Evolutionary conservation across 352 stramenopile species (phyloP).

Genomic region (Globisporangium alternatum): DNA sequence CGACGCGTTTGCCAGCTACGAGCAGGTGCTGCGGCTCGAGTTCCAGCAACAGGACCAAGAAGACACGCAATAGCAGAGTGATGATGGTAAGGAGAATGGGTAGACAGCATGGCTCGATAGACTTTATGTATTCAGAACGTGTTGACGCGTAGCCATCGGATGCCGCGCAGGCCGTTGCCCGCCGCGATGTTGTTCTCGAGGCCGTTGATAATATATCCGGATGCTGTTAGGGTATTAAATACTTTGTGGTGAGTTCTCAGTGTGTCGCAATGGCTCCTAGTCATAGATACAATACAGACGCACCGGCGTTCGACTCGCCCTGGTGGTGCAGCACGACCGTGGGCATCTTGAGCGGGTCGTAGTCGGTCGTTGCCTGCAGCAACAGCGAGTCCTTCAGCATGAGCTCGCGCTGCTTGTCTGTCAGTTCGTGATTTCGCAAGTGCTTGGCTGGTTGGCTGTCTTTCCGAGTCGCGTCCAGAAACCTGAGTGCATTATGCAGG

Average conservation of each 20-base stretch:
- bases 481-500: not conserved
- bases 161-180: slow-evolving; percentile 73
- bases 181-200: slow-evolving; percentile 82
- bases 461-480: slow-evolving; percentile 23
- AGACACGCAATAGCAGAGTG: not conserved
- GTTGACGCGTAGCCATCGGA: slow-evolving; percentile 78
- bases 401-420: slow-evolving; percentile 32
- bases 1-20: slow-evolving; percentile 54
- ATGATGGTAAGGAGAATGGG: not conserved
- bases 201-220: slow-evolving; percentile 82
- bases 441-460: slow-evolving; percentile 13
- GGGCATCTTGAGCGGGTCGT: slow-evolving; percentile 65
- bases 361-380: slow-evolving; percentile 49
- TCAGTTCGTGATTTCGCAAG: slow-evolving; percentile 5
- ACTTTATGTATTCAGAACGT: slow-evolving; percentile 35
- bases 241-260: not conserved
- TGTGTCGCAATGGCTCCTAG: not conserved
- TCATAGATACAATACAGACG: not conserved
- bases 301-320: slow-evolving; percentile 65
- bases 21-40: slow-evolving; percentile 37
- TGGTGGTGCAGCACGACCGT: slow-evolving; percentile 76
- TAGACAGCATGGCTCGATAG: no score
- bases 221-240: slow-evolving; percentile 21
- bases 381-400: slow-evolving; percentile 56
- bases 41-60: slow-evolving; percentile 18